Base-by-base conservation (phyloP, 208 protist genomes). In the Crithidia fasciculata region DNA sequence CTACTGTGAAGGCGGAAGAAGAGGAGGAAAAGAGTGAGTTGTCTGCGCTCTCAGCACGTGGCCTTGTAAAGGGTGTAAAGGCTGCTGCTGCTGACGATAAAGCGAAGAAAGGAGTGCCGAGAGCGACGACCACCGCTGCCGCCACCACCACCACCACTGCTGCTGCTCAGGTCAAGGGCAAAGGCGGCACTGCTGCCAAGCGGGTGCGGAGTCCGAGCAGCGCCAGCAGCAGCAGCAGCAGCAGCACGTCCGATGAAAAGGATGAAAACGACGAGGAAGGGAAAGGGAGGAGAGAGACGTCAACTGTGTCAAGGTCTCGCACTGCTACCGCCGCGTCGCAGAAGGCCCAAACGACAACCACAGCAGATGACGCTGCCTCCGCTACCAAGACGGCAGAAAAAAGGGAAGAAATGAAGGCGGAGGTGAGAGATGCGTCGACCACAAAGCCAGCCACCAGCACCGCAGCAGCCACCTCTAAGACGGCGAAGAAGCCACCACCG, bases 141-240 rank as follows among this genome's bases (percentile, higher is more conserved):
- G 44, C 44, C 6, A 10, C 44, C 6, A 10, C 44, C 44, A 49
- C 8, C 10, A 6, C 10, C 44, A 49, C 45, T 13, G 28, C 52
- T 15, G 28, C 54, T 5, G 19, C 54, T 40, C 5, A 59, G 19
- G 54, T 36, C 18, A 59, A 37, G 52, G 43, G 36, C 28, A 37
- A 18, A 28, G 10, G 49, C 39, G 15, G 45, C 44, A 39, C 45
- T 37, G 53, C 39, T n/a, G 40, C 52, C 37, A 47, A 45, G 50
- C 59, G 37, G 15, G 39, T 8, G 16, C 55, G 57, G 45, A 53
- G 28, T 37, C 63, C 50, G 62, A 71, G 72, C 53, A 16, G 50
- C 37, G 47, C 49, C 37, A 57, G 41, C 49, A 40, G 43, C 40
- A 37, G 59, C 54, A 36, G 19, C 62, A 43, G 52, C 64, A 67